Percentiles rank a stretch among this genome's conserved stretches.
phyloP scores from a whole-genome alignment of 1,284 basidiomycete genomes.

The Malassezia restricta region DNA sequence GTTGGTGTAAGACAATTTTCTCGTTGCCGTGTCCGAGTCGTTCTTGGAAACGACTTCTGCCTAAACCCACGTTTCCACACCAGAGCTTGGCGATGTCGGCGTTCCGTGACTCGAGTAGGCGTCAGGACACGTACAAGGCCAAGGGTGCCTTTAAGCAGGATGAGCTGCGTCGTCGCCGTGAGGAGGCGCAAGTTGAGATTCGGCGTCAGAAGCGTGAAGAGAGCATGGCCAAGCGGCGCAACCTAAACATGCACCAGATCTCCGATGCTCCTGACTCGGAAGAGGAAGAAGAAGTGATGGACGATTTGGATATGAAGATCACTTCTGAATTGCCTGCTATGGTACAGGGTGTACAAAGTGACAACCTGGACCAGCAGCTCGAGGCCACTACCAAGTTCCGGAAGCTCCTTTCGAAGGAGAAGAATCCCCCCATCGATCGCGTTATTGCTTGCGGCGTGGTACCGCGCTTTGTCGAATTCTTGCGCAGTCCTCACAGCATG shows the following conservation, averaged over 20 bases:
- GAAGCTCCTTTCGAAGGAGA: slow-evolving; percentile 91
- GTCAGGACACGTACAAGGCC: slow-evolving; percentile 43
- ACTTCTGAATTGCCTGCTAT: slow-evolving; percentile 65
- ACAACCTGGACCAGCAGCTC: slow-evolving; percentile 77
- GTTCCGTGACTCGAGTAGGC: slow-evolving; percentile 35
- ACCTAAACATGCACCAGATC: slow-evolving; percentile 33
- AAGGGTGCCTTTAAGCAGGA: slow-evolving; percentile 45
- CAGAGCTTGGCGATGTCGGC: slow-evolving; percentile 23
- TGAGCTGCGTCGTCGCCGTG: slow-evolving; percentile 42
- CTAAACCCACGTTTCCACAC: background rate
- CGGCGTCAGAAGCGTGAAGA: slow-evolving; percentile 45
- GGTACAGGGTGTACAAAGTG: slow-evolving; percentile 83
- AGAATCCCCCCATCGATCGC: slow-evolving; percentile 98
- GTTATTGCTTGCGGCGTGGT: slow-evolving; percentile 97
- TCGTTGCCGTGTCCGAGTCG: background rate
- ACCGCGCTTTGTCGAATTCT: slow-evolving; percentile 90
- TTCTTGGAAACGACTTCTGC: background rate
- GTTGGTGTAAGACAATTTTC: slow-evolving; percentile 7
- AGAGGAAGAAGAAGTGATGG: slow-evolving; percentile 31
- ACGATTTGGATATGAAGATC: slow-evolving; percentile 52
- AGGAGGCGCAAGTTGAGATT: slow-evolving; percentile 46
- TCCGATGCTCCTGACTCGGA: slow-evolving; percentile 40
- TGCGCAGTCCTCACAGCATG: slow-evolving; percentile 78
- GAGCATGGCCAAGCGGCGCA: slow-evolving; percentile 44
- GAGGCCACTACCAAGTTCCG: slow-evolving; percentile 92